Evolutionary conservation across 1,284 basidiomycete species (phyloP).

Genomic region (Coniferiporia weirii): DNA sequence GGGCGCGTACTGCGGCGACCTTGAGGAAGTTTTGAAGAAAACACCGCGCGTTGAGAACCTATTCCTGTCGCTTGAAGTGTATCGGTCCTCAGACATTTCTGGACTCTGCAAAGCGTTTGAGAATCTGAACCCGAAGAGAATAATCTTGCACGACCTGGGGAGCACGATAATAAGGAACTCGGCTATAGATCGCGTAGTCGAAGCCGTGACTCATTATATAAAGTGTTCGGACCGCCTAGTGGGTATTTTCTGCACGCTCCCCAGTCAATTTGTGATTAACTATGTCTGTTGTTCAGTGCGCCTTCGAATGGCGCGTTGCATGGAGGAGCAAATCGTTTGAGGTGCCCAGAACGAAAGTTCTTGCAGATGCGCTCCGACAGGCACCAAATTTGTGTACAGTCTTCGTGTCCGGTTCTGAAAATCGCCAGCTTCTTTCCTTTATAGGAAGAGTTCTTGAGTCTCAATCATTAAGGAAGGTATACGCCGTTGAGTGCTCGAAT

Average conservation of each 20-base stretch:
- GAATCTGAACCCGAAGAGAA: constrained; percentile 1
- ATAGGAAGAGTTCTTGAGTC: background rate
- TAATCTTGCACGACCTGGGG: constrained; percentile 10
- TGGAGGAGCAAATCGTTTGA: constrained; percentile 1
- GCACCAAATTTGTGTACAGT: background rate
- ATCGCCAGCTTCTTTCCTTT: background rate
- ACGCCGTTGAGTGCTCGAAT: background rate
- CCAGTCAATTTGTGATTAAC: no score
- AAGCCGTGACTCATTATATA: background rate
- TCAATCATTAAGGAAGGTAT: background rate
- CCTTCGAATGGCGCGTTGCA: background rate
- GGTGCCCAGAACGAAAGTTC: background rate
- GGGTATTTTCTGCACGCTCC: background rate
- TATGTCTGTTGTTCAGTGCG: background rate
- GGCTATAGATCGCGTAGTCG: background rate
- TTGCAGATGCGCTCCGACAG: background rate
- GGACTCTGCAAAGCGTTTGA: constrained; percentile 7
- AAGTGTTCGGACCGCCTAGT: background rate
- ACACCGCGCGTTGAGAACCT: constrained; percentile 22
- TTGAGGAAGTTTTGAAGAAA: constrained; percentile 20
- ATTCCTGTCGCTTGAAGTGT: constrained; percentile 22
- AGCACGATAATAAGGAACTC: background rate
- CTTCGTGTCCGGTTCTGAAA: background rate
- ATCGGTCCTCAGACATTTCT: background rate
- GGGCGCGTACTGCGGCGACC: constrained; percentile 22